Conservation (phyloP, 805 yeast genomes). For the Ascoidea rubescens region DNA sequence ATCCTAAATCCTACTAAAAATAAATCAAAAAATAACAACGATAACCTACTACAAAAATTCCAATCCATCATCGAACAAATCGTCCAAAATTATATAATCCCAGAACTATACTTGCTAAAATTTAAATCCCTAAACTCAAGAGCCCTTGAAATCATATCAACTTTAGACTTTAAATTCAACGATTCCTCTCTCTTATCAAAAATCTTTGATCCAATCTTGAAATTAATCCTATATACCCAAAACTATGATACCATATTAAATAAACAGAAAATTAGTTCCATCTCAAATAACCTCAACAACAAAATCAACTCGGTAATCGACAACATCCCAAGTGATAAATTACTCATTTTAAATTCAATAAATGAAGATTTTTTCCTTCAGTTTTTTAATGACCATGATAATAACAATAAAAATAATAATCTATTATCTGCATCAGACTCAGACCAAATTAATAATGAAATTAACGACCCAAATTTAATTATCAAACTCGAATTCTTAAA, state of each 20-base stretch:
- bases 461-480: constrained; percentile 42
- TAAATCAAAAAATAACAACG: neutral
- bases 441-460: constrained; percentile 19
- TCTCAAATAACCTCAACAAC: too few relatives aligned
- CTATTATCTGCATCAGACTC: neutral
- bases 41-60: too few relatives aligned
- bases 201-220: constrained; percentile 16
- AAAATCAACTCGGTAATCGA: neutral
- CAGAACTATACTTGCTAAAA: constrained; percentile 40
- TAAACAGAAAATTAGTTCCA: neutral
- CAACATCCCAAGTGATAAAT: neutral
- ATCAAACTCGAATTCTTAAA: constrained; percentile 79
- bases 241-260: neutral
- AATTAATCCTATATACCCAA: neutral
- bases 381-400: too few relatives aligned
- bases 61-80: neutral
- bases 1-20: constrained; percentile 24
- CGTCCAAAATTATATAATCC: constrained; percentile 20
- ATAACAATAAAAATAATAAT: too few relatives aligned
- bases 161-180: constrained; percentile 19
- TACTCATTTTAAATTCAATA: neutral
- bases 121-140: constrained; percentile 60
- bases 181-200: constrained; percentile 25
- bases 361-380: neutral
- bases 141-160: constrained; percentile 44